Percentiles rank a stretch among this genome's conserved stretches.
Evolutionary conservation across 2,329 filamentous ascomycete genomes (phyloP).

Genomic region (Sphaceloma murrayae): DNA sequence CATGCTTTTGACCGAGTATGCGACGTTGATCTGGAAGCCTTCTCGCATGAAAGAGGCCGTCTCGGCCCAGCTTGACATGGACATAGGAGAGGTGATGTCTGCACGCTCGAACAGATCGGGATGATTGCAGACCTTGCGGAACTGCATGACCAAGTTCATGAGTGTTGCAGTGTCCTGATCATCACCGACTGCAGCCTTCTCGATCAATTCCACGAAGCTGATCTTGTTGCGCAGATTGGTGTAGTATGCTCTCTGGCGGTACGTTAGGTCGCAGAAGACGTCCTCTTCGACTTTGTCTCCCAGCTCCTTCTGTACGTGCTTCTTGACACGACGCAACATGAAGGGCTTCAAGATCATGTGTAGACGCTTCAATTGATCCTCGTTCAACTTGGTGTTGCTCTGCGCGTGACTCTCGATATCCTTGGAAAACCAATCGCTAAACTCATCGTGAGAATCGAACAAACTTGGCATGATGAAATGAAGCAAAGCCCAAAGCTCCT

Average conservation of each 20-base stretch:
- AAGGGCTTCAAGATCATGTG: slow-evolving; percentile 99
- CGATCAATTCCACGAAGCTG: slow-evolving; percentile 95
- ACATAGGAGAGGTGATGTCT: slow-evolving; percentile 78
- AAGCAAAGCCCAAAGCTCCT: slow-evolving; percentile 91
- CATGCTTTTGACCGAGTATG: slow-evolving; percentile 76
- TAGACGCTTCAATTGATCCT: slow-evolving; percentile 89
- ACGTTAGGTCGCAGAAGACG: slow-evolving; percentile 92
- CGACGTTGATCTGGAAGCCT: slow-evolving; percentile 66
- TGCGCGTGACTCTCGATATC: slow-evolving; percentile 97
- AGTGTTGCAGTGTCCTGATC: slow-evolving; percentile 90
- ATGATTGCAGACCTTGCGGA: slow-evolving; percentile 98
- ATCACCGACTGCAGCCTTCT: slow-evolving; percentile 89
- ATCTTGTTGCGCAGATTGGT: slow-evolving; percentile 89
- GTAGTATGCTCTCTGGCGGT: slow-evolving; percentile 90
- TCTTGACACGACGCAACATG: slow-evolving; percentile 99
- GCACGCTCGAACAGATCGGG: slow-evolving; percentile 94
- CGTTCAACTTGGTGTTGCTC: slow-evolving; percentile 98
- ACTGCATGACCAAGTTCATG: slow-evolving; percentile 99
- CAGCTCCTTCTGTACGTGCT: slow-evolving; percentile 97
- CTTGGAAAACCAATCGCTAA: slow-evolving; percentile 90
- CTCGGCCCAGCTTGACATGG: slow-evolving; percentile 80
- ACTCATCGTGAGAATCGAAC: slow-evolving; percentile 89
- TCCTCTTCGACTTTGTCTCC: slow-evolving; percentile 98
- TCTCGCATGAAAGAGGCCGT: slow-evolving; percentile 92
- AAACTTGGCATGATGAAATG: slow-evolving; percentile 99